Conservation (phyloP, 768 basidiomycete species). For the Pleurotus sapidus region DNA sequence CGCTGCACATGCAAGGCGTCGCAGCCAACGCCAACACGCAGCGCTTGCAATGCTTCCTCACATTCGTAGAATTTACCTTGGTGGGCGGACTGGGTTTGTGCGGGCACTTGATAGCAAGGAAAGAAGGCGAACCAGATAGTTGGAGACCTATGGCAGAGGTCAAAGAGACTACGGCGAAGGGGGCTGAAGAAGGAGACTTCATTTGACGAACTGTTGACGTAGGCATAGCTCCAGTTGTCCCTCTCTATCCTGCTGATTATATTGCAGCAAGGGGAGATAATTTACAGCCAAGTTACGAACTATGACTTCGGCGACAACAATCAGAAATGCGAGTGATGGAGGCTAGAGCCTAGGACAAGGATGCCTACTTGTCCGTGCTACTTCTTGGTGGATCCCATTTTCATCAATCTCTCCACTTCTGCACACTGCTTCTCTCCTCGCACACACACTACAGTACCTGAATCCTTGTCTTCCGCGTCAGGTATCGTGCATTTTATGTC, state of each 20-base stretch:
- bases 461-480: slow-evolving; percentile 48
- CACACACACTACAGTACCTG: slow-evolving; percentile 67
- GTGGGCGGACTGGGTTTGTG: slow-evolving; percentile 22
- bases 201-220: no score
- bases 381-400: slow-evolving; percentile 29
- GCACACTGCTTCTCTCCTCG: slow-evolving; percentile 63
- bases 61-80: slow-evolving; percentile 20
- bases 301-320: no score
- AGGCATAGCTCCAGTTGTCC: no score
- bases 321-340: no score
- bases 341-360: not conserved
- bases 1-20: slow-evolving; percentile 22
- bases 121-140: slow-evolving; percentile 27
- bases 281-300: no score
- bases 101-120: slow-evolving; percentile 25
- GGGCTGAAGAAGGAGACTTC: not conserved
- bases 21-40: slow-evolving; percentile 25
- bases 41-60: slow-evolving; percentile 25
- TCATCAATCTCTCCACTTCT: slow-evolving; percentile 56
- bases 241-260: no score
- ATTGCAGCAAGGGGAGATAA: no score
- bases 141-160: slow-evolving; percentile 17
- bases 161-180: not conserved
- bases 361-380: slow-evolving; percentile 14
- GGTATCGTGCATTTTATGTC: slow-evolving; percentile 78